Conservation (phyloP, 768 basidiomycete genomes). For the Agrocybe pediades region DNA sequence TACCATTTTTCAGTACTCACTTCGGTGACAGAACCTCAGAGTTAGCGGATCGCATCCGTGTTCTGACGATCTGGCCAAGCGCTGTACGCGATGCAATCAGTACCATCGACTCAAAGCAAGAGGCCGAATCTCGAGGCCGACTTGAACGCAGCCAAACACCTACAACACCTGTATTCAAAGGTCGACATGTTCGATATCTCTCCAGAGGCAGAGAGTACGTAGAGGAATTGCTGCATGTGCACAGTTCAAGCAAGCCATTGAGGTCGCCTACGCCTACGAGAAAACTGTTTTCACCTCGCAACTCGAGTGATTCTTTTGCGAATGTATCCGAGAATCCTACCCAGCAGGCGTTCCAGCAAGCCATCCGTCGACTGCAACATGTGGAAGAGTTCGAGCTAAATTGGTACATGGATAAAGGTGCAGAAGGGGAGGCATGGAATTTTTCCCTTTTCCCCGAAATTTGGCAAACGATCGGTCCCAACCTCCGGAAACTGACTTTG, state of each 20-base stretch:
- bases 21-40: slow-evolving; percentile 10
- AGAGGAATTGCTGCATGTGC: slow-evolving; percentile 12
- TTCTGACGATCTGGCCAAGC: slow-evolving; percentile 27
- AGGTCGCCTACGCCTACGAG: background rate
- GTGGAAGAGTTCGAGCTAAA: slow-evolving; percentile 23
- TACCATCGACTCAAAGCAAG: slow-evolving; percentile 7
- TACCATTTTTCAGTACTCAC: background rate
- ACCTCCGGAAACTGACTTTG: slow-evolving; percentile 18
- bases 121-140: background rate
- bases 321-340: slow-evolving; percentile 14
- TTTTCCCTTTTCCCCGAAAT: slow-evolving; percentile 21
- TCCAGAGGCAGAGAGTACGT: slow-evolving; percentile 16
- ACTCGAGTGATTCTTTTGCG: background rate
- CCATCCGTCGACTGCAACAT: slow-evolving; percentile 13
- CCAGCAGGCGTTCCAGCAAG: slow-evolving; percentile 14
- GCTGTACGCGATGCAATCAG: slow-evolving; percentile 25
- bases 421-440: slow-evolving; percentile 13
- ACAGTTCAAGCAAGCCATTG: background rate
- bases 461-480: slow-evolving; percentile 17
- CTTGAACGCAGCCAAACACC: slow-evolving; percentile 1
- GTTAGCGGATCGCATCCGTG: slow-evolving; percentile 22
- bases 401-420: slow-evolving; percentile 24
- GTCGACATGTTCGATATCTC: slow-evolving; percentile 10
- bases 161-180: slow-evolving; percentile 2
- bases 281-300: background rate